phyloP scores from a whole-genome alignment of 352 stramenopile genomes.

The Phytophthora meadii region DNA sequence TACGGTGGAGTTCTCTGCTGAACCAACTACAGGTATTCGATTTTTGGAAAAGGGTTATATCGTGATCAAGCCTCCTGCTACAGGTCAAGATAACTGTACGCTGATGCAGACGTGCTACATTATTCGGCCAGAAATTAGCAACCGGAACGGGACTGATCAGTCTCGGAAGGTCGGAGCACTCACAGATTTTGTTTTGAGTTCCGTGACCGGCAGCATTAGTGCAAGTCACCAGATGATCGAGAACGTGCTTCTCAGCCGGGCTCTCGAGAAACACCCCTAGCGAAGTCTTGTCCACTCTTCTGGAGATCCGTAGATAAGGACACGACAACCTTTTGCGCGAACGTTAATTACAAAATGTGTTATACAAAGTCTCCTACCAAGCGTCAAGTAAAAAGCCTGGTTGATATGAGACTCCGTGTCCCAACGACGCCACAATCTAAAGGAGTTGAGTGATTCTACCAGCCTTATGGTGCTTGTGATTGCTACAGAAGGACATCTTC shows the following conservation, averaged over 20 bases:
- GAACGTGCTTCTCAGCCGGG: constrained; percentile 48
- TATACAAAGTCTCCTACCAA: constrained; percentile 36
- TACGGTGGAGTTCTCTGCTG: constrained; percentile 45
- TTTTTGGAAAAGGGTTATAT: constrained; percentile 55
- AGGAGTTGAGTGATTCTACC: constrained; percentile 22
- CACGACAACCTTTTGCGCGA: constrained; percentile 8
- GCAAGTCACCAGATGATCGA: constrained; percentile 64
- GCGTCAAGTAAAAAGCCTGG: constrained; percentile 11
- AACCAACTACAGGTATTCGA: constrained; percentile 40
- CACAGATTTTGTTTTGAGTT: constrained; percentile 60
- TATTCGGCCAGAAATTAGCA: constrained; percentile 44
- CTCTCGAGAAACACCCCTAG: constrained; percentile 27
- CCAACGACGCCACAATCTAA: constrained; percentile 26
- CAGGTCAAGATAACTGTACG: constrained; percentile 31
- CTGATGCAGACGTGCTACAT: constrained; percentile 53
- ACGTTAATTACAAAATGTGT: constrained; percentile 37
- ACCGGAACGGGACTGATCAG: constrained; percentile 35
- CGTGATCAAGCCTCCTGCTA: constrained; percentile 42
- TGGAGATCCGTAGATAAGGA: constrained; percentile 14
- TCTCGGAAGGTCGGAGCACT: constrained; percentile 47
- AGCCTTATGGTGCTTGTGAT: constrained; percentile 4
- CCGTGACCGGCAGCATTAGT: constrained; percentile 46
- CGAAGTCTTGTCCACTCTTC: background rate
- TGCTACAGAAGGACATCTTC: constrained; percentile 21
- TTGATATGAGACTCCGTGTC: constrained; percentile 22